Evolutionary conservation across 768 basidiomycete species (phyloP).

Genomic region (Tulasnella sp.): DNA sequence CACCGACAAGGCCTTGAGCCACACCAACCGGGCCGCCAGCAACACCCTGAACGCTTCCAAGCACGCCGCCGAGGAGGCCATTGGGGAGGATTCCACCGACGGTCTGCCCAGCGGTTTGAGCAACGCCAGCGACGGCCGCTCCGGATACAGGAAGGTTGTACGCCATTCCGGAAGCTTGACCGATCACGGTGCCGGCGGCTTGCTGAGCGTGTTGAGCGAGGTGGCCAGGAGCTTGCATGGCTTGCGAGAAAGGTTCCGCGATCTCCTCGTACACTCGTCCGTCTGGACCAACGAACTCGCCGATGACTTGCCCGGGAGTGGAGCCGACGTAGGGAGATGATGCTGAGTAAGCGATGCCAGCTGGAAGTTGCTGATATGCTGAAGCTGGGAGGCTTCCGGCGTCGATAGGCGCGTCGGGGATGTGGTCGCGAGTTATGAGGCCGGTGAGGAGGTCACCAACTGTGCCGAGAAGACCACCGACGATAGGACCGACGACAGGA

Average conservation of each 20-base stretch:
- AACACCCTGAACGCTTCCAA: background rate
- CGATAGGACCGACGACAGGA: background rate
- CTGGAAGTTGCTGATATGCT: background rate
- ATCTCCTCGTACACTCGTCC: background rate
- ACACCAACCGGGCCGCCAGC: background rate
- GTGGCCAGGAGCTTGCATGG: background rate
- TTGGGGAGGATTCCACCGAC: background rate
- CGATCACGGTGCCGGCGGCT: background rate
- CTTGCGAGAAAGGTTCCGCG: background rate
- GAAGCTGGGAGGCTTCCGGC: background rate
- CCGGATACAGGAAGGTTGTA: conserved; percentile 10
- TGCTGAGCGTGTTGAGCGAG: background rate
- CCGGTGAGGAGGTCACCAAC: conserved; percentile 8
- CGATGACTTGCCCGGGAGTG: background rate
- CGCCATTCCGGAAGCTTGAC: background rate
- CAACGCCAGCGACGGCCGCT: background rate
- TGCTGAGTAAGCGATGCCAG: background rate
- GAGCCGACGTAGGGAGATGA: conserved; percentile 7
- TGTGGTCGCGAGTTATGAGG: conserved; percentile 5
- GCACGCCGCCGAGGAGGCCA: background rate
- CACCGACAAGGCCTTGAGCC: conserved; percentile 6
- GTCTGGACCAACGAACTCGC: background rate
- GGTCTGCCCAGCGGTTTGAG: conserved; percentile 9
- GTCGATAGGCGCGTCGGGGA: conserved; percentile 12
- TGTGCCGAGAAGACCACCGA: conserved; percentile 9